Evolutionary conservation across 106 monocot species (phyloP).

Genomic region (Xerophyta viscosa): DNA sequence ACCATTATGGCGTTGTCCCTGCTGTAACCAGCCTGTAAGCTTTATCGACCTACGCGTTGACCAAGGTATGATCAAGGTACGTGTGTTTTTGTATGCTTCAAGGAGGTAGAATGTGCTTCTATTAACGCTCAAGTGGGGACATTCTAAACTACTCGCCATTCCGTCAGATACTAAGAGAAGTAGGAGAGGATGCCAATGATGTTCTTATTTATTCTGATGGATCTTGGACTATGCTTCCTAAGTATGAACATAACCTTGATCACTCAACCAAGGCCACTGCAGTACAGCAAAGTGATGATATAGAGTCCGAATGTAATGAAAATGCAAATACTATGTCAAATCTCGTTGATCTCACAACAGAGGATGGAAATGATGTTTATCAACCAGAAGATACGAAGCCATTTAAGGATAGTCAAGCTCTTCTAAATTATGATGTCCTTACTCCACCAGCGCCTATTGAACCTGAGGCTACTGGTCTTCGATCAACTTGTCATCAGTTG

Average conservation of each 20-base stretch:
- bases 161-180: conserved; percentile 49
- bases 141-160: background rate
- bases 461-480: background rate
- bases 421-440: conserved; percentile 4
- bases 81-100: background rate
- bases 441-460: conserved; percentile 2
- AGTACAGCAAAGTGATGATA: conserved; percentile 5
- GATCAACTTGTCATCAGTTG: background rate
- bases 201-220: conserved; percentile 46
- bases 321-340: conserved; percentile 6
- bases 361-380: conserved; percentile 1
- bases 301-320: conserved; percentile 13
- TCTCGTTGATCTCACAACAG: conserved; percentile 47
- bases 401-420: conserved; percentile 10
- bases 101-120: no score
- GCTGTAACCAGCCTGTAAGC: conserved; percentile 68
- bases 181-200: conserved; percentile 29
- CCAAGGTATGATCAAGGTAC: conserved; percentile 70
- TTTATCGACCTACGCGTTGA: conserved; percentile 69
- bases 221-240: conserved; percentile 28
- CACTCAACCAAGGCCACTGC: background rate
- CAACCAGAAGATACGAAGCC: conserved; percentile 56
- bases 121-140: background rate
- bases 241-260: conserved; percentile 17
- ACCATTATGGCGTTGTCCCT: conserved; percentile 88